Conservation (phyloP, 306 rosid species). For the Malus orientalis region DNA sequence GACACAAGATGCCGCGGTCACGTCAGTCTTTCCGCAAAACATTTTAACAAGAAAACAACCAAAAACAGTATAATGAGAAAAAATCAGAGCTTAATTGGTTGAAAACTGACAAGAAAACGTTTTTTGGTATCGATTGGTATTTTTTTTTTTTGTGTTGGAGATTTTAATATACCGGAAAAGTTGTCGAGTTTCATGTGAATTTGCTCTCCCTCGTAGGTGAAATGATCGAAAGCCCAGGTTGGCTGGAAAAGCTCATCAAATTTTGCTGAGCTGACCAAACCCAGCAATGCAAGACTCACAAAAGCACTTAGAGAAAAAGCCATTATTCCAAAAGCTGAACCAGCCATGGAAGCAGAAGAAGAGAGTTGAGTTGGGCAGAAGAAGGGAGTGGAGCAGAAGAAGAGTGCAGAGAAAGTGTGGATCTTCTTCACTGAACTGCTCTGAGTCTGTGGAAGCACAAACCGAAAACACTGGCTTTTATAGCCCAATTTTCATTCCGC, state of each 20-base stretch:
- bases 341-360: slow-evolving; percentile 2
- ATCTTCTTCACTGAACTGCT: slow-evolving; percentile 14
- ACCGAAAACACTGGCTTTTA: slow-evolving; percentile 14
- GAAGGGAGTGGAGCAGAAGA: neutral
- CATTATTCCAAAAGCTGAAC: neutral
- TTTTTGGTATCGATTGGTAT: neutral
- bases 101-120: neutral
- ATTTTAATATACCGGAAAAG: slow-evolving; percentile 46
- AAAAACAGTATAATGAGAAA: too few species aligned
- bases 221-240: slow-evolving; percentile 81
- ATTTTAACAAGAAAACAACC: neutral
- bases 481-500: slow-evolving; percentile 38
- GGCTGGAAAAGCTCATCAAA: slow-evolving; percentile 86
- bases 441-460: slow-evolving; percentile 1
- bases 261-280: slow-evolving; percentile 45
- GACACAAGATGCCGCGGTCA: too few species aligned
- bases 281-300: slow-evolving; percentile 34
- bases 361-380: neutral
- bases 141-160: neutral
- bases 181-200: slow-evolving; percentile 75
- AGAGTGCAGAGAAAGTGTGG: neutral
- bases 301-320: slow-evolving; percentile 17
- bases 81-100: neutral
- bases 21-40: too few species aligned
- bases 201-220: slow-evolving; percentile 60